Percentiles rank a stretch among this genome's conserved stretches.
Evolutionary conservation across 78 protist genomes (phyloP).

Genomic region (Bigelowiella natans): DNA sequence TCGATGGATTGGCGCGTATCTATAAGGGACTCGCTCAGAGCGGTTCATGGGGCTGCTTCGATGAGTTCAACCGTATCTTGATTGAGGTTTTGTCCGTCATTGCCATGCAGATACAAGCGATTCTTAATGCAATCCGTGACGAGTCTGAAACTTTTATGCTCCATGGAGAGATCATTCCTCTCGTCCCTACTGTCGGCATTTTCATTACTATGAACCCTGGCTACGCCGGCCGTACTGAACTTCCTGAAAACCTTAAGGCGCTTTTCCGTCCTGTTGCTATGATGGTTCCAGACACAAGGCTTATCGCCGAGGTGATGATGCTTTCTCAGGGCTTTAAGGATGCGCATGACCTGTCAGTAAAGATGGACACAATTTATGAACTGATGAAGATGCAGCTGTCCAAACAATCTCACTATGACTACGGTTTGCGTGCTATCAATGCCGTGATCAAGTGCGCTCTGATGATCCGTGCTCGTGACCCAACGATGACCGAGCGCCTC

Average conservation of each 20-base stretch:
- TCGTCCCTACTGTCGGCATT: constrained; percentile 50
- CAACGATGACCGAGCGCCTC: constrained; percentile 34
- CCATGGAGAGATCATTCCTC: constrained; percentile 49
- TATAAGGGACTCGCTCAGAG: constrained; percentile 44
- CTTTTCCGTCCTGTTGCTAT: constrained; percentile 72
- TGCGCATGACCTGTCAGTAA: constrained; percentile 47
- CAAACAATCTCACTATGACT: constrained; percentile 71
- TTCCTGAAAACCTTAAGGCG: constrained; percentile 74
- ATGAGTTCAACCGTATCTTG: constrained; percentile 67
- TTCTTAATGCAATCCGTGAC: constrained; percentile 42
- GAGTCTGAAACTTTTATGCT: constrained; percentile 30
- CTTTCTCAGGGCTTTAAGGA: constrained; percentile 59
- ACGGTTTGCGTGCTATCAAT: constrained; percentile 64
- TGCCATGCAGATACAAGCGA: constrained; percentile 66
- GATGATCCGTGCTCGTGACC: constrained; percentile 30
- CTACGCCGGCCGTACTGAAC: constrained; percentile 74
- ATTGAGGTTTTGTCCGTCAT: constrained; percentile 68
- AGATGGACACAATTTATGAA: constrained; percentile 61
- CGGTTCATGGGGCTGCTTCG: constrained; percentile 80
- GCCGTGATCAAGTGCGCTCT: constrained; percentile 63
- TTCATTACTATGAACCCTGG: constrained; percentile 84
- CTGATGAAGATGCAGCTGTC: constrained; percentile 63
- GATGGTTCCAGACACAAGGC: constrained; percentile 70
- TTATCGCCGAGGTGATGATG: constrained; percentile 70
- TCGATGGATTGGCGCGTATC: not conserved